Base-by-base conservation (phyloP, 1,139 yeast genomes). In the Zygotorulaspora mrakii region DNA sequence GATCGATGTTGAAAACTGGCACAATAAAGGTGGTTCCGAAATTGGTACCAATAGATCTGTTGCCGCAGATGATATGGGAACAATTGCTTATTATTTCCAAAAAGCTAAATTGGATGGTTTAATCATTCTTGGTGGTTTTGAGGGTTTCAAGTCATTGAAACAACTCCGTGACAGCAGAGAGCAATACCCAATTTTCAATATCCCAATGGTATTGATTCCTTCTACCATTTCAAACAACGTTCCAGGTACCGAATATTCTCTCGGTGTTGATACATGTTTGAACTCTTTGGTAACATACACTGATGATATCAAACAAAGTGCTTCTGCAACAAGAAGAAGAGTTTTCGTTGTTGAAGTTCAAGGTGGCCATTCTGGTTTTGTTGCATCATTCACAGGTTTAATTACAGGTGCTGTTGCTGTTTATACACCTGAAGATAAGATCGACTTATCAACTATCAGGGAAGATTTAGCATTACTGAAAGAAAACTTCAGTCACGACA, bases 201-300 rank as follows among this genome's bases (percentile, higher is more conserved):
- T 83, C 38, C 91, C 94, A 47, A 77, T 82, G 82, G 81, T 81
- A 37, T 70, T 79, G 50, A 75, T 83, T 46, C 94, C 94, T 20
- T 82, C 91, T n/a, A 83, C 94, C 1, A 81, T 83, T 36, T 82
- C 91, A 14, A 83, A 83, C 61, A 83, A 83, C 55, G 91, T 83
- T 32, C 94, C 94, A 21, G 94, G 94, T 45, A 79, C 89, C 3
- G 89, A 82, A 60, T 82, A 82, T 59, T 82, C 91, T 1, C 64
- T 83, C 40, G 94, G 94, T 40, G 70, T 82, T 16, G 91, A 83
- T 60, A 83, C 94, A 9, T 83, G 94, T 69, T 67, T 83, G 64
- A 83, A 83, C 62, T 69, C 84, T 17, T 68, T 83, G 53, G 82
- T 82, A 52, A 77, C 79, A 37, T 83, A 83, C 65, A 82, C 89